phyloP scores from a whole-genome alignment of 169 alveolate genomes.

The Plasmodium gaboni region DNA sequence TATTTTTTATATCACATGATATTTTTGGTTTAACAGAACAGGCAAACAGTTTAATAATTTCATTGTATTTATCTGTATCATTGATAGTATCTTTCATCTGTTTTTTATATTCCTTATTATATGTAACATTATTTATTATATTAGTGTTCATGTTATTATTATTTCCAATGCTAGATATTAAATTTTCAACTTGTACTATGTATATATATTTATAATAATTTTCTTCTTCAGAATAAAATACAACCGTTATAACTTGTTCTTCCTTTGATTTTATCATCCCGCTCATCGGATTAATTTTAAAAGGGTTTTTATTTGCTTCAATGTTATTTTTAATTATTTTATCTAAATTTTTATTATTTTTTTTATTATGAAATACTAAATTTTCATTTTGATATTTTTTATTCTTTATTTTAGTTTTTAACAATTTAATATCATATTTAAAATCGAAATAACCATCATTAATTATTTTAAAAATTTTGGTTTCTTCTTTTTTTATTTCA shows the following conservation, averaged over 20 bases:
- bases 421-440: slow-evolving; percentile 47
- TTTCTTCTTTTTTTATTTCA: slow-evolving; percentile 66
- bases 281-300: slow-evolving; percentile 40
- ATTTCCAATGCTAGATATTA: neutral
- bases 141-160: slow-evolving; percentile 1
- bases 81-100: neutral
- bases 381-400: slow-evolving; percentile 21
- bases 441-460: slow-evolving; percentile 71
- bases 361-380: neutral
- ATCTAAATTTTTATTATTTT: neutral
- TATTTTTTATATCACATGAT: slow-evolving; percentile 52
- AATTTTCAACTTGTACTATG: slow-evolving; percentile 37
- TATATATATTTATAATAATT: slow-evolving; percentile 59
- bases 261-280: slow-evolving; percentile 60
- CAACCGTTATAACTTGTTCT: slow-evolving; percentile 56
- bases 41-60: slow-evolving; percentile 45
- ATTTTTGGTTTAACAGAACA: slow-evolving; percentile 67
- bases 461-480: slow-evolving; percentile 49
- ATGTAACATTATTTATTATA: neutral
- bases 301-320: slow-evolving; percentile 18
- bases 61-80: slow-evolving; percentile 9
- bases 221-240: slow-evolving; percentile 64
- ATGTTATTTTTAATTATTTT: too few relatives aligned
- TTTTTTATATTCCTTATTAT: neutral
- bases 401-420: slow-evolving; percentile 48